Conservation (phyloP, 805 yeast species). For the Tetrapisispora taiwanensis region DNA sequence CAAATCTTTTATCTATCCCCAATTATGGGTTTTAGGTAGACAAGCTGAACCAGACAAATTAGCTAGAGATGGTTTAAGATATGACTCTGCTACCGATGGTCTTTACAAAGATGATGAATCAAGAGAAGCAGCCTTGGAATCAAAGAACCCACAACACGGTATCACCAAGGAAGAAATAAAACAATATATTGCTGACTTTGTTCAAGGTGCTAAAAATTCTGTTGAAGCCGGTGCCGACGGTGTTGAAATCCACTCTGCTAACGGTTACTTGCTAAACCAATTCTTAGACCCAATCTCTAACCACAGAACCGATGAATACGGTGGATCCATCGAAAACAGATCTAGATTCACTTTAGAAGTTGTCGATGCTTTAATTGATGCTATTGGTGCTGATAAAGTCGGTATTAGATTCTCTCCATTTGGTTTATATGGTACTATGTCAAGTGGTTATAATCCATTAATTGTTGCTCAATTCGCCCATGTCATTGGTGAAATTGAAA, state of each 20-base stretch:
- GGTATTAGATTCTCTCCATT: constrained; percentile 45
- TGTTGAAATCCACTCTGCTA: constrained; percentile 57
- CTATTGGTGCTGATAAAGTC: constrained; percentile 41
- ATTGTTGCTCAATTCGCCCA: constrained; percentile 32
- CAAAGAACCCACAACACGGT: constrained; percentile 25
- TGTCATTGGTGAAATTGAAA: constrained; percentile 32
- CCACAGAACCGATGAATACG: constrained; percentile 42
- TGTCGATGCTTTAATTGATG: constrained; percentile 39
- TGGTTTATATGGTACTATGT: constrained; percentile 30
- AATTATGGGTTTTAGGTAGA: constrained; percentile 42
- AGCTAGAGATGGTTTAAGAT: constrained; percentile 30
- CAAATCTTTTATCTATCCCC: constrained; percentile 36
- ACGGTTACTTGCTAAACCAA: constrained; percentile 50
- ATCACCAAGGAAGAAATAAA: constrained; percentile 30
- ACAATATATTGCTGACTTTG: constrained; percentile 33
- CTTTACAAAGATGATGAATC: constrained; percentile 27
- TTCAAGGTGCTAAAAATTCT: constrained; percentile 34
- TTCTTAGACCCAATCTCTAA: constrained; percentile 40
- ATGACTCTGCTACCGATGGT: constrained; percentile 32
- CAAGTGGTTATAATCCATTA: constrained; percentile 27
- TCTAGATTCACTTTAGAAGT: constrained; percentile 37
- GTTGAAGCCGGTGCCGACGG: constrained; percentile 39
- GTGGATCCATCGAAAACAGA: constrained; percentile 43
- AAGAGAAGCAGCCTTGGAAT: constrained; percentile 26
- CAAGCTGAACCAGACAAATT: constrained; percentile 31